These are phyloP conservation scores for Rhodotorula sp. DNA, from an alignment of 1,284 basidiomycete genomes.

Conservation along the genomic window DNA sequence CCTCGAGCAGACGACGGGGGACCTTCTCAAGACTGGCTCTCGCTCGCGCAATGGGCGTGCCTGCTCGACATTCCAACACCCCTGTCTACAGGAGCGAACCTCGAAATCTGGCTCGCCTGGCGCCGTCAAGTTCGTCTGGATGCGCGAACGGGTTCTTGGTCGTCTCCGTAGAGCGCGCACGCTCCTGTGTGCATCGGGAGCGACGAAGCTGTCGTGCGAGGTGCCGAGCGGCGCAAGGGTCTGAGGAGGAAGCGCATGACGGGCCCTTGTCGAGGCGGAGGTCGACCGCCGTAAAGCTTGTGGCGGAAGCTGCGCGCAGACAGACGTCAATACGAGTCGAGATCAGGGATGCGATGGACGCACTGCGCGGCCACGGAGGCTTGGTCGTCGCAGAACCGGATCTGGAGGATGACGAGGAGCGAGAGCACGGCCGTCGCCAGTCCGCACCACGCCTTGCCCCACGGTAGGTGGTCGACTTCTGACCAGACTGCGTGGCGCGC, in stretches of 20 bases:
- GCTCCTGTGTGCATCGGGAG: no score
- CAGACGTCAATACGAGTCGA: neutral
- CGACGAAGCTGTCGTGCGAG: no score
- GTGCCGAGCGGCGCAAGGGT: neutral
- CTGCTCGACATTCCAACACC: no score
- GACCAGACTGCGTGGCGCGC: slow-evolving; percentile 16
- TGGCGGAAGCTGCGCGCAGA: neutral
- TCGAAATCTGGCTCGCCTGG: no score
- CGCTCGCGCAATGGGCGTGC: no score
- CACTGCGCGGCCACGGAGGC: neutral
- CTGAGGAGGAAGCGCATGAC: slow-evolving; percentile 4
- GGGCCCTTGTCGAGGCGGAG: slow-evolving; percentile 9
- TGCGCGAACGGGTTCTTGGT: no score
- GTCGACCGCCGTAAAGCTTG: slow-evolving; percentile 2
- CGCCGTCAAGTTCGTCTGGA: no score
- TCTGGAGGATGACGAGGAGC: slow-evolving; percentile 10
- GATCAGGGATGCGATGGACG: neutral
- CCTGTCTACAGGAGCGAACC: no score
- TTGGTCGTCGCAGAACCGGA: slow-evolving; percentile 1
- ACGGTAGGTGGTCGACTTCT: slow-evolving; percentile 4
- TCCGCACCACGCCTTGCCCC: slow-evolving; percentile 14
- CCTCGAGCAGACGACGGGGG: no score
- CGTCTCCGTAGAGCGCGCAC: no score
- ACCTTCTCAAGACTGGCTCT: no score
- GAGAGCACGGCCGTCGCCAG: slow-evolving; percentile 2